These are phyloP conservation scores for Ilyonectria sp. DNA, from an alignment of 2,329 filamentous ascomycete species.

Conservation along the genomic window DNA sequence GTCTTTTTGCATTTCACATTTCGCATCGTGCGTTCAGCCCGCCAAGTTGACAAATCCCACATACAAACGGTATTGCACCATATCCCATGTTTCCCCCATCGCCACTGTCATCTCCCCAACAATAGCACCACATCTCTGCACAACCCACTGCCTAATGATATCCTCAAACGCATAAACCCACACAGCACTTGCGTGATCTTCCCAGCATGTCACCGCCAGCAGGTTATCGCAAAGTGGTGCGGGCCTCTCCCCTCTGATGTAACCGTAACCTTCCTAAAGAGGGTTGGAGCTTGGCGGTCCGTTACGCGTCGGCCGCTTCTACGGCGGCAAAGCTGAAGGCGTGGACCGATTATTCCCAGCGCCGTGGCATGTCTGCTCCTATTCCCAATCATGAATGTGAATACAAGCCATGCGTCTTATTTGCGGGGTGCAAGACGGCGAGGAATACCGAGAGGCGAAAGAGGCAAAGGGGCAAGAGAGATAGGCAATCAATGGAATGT, in stretches of 20 bases:
- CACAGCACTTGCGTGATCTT: neutral
- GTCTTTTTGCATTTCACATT: too few relatives aligned
- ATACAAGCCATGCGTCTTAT: neutral
- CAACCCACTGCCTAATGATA: neutral
- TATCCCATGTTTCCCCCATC: neutral
- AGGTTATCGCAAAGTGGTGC: neutral
- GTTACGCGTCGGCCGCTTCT: neutral
- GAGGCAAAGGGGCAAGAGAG: neutral
- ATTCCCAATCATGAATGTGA: neutral
- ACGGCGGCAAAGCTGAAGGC: neutral
- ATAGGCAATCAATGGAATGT: neutral
- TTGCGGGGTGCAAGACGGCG: neutral
- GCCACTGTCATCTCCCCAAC: neutral
- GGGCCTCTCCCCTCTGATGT: constrained; percentile 5
- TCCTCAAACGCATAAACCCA: neutral
- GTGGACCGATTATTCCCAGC: constrained; percentile 18
- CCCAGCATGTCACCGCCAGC: neutral
- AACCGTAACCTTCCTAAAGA: constrained; percentile 28
- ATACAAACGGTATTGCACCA: neutral
- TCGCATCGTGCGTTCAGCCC: neutral
- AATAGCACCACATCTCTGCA: too few relatives aligned
- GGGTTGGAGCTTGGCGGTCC: constrained; percentile 18
- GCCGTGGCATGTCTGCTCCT: constrained; percentile 1
- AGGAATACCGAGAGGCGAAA: neutral
- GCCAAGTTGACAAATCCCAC: neutral